These are phyloP conservation scores for Gossypium turneri DNA, from an alignment of 345 rosid genomes.

Conservation along the genomic window DNA sequence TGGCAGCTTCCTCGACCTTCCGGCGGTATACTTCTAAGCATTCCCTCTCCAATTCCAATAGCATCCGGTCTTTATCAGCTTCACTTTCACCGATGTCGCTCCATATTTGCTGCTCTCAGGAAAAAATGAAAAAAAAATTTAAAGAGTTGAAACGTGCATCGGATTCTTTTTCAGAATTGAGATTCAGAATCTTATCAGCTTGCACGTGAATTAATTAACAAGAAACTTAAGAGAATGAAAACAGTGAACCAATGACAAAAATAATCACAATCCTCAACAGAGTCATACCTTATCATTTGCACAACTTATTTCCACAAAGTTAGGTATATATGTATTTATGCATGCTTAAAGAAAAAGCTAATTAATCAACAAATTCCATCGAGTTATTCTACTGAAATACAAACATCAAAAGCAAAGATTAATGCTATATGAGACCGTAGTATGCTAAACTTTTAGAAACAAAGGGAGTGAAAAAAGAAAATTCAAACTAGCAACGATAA, in stretches of 20 bases:
- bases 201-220: neutral
- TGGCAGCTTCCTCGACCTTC: constrained; percentile 91
- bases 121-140: constrained; percentile 7
- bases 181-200: neutral
- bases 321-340: neutral
- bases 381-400: neutral
- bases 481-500: neutral
- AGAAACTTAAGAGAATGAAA: neutral
- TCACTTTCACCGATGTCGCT: constrained; percentile 91
- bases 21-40: constrained; percentile 86
- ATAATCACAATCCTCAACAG: neutral
- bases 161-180: constrained; percentile 5
- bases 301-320: neutral
- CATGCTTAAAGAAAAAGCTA: neutral
- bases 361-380: neutral
- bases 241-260: neutral
- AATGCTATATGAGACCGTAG: neutral
- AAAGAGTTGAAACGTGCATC: neutral
- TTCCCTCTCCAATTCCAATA: constrained; percentile 86
- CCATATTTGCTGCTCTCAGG: constrained; percentile 85
- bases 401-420: constrained; percentile 4
- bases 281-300: neutral
- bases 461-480: neutral
- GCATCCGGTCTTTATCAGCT: constrained; percentile 72
- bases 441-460: neutral